Evolutionary conservation across 305 asterid genomes (phyloP).

Genomic region (Fraxinus velutina): DNA sequence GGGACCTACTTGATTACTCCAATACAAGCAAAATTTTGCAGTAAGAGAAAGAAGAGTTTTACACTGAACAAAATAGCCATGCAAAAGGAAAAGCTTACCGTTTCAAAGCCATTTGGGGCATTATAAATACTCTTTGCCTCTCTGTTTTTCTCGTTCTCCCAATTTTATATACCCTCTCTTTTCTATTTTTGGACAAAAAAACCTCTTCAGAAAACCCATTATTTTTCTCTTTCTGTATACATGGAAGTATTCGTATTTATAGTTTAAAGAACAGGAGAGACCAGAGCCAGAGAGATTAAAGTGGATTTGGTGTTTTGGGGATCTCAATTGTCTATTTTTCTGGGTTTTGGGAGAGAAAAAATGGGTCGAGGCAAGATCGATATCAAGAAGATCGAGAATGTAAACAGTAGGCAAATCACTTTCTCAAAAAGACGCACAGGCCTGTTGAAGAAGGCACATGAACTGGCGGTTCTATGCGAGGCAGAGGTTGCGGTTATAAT

Average conservation of each 20-base stretch:
- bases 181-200: neutral
- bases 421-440: slow-evolving; percentile 38
- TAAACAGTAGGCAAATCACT: slow-evolving; percentile 32
- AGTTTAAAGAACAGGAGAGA: neutral
- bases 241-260: neutral
- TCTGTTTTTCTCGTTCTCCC: neutral
- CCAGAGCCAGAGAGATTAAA: neutral
- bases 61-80: slow-evolving; percentile 24
- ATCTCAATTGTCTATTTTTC: neutral
- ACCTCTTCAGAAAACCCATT: neutral
- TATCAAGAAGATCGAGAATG: slow-evolving; percentile 37
- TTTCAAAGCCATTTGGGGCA: slow-evolving; percentile 32
- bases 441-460: slow-evolving; percentile 32
- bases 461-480: slow-evolving; percentile 40
- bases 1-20: neutral
- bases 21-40: slow-evolving; percentile 11
- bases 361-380: slow-evolving; percentile 47
- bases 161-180: slow-evolving; percentile 20
- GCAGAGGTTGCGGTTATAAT: slow-evolving; percentile 41
- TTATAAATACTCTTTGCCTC: slow-evolving; percentile 5
- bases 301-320: neutral
- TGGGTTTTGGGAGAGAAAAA: neutral
- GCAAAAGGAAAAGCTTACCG: slow-evolving; percentile 28
- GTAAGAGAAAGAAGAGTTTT: slow-evolving; percentile 15
- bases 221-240: neutral